These are phyloP conservation scores for Fusarium heterosporum DNA, from an alignment of 2,329 filamentous ascomycete species.

Conservation along the genomic window DNA sequence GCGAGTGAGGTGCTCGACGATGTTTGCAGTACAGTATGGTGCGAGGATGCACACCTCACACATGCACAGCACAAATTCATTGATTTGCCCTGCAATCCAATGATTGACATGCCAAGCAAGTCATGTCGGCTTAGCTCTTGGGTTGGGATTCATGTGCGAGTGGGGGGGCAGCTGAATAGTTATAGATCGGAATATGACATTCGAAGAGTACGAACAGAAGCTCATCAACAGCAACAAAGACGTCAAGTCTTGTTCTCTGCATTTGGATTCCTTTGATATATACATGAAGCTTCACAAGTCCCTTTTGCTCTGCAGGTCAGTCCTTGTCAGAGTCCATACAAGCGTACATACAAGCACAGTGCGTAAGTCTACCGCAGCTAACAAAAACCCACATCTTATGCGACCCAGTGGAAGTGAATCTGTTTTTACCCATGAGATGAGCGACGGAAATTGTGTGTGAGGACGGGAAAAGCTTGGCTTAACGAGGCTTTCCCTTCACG, in stretches of 20 bases:
- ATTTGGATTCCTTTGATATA: slow-evolving; percentile 5
- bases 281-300: slow-evolving; percentile 18
- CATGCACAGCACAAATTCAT: slow-evolving; percentile 27
- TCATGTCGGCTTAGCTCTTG: slow-evolving; percentile 4
- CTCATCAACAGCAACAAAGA: neutral
- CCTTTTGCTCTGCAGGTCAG: slow-evolving; percentile 10
- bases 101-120: slow-evolving; percentile 22
- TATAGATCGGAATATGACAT: slow-evolving; percentile 8
- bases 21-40: slow-evolving; percentile 14
- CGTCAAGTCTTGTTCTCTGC: neutral
- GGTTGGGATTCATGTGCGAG: slow-evolving; percentile 30
- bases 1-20: neutral
- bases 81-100: slow-evolving; percentile 20
- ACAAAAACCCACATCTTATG: slow-evolving; percentile 36
- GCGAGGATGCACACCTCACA: slow-evolving; percentile 22
- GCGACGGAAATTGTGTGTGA: slow-evolving; percentile 28
- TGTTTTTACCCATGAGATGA: slow-evolving; percentile 19
- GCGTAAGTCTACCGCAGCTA: slow-evolving; percentile 18
- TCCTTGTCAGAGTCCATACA: slow-evolving; percentile 10
- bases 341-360: slow-evolving; percentile 33
- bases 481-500: slow-evolving; percentile 17
- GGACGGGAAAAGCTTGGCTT: slow-evolving; percentile 21
- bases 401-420: slow-evolving; percentile 38
- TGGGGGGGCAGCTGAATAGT: slow-evolving; percentile 16
- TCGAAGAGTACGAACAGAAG: neutral